Conservation (phyloP, 306 rosid genomes). For the Casuarina glauca region DNA sequence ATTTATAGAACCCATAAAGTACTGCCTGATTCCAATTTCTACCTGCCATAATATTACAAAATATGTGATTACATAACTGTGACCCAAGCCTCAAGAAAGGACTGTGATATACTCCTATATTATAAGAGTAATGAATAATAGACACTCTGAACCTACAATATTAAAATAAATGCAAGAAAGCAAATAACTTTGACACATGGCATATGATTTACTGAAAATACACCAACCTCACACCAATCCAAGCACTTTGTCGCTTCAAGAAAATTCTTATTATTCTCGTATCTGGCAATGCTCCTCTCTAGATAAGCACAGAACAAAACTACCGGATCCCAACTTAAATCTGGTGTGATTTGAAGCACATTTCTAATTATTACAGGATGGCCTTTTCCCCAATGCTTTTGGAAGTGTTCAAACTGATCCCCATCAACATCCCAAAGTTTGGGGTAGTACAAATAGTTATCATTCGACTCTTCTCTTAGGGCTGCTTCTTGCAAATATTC, state of each 20-base stretch:
- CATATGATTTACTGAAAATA: conserved; percentile 15
- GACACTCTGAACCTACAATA: neutral
- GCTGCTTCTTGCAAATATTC: conserved; percentile 66
- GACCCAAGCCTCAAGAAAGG: conserved; percentile 4
- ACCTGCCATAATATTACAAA: conserved; percentile 56
- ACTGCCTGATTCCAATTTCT: conserved; percentile 81
- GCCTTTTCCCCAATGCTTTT: conserved; percentile 93
- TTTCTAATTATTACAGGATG: conserved; percentile 85
- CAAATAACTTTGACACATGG: conserved; percentile 8
- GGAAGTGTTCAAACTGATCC: conserved; percentile 87
- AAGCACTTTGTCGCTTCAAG: conserved; percentile 62
- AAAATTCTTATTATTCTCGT: conserved; percentile 57
- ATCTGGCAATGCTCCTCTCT: conserved; percentile 73
- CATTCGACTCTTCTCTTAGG: conserved; percentile 67
- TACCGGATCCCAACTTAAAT: conserved; percentile 85
- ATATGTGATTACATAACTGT: neutral
- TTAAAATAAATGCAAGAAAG: conserved; percentile 12
- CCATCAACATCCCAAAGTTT: conserved; percentile 47
- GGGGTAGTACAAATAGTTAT: conserved; percentile 73
- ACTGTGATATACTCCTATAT: conserved; percentile 8
- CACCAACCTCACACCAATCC: conserved; percentile 98
- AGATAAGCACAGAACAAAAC: conserved; percentile 76
- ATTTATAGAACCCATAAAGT: conserved; percentile 74
- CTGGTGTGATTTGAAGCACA: conserved; percentile 55
- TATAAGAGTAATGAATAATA: too few species aligned